Base-by-base conservation (phyloP, 2,329 filamentous ascomycete genomes). In the Aspergillus nomiae region DNA sequence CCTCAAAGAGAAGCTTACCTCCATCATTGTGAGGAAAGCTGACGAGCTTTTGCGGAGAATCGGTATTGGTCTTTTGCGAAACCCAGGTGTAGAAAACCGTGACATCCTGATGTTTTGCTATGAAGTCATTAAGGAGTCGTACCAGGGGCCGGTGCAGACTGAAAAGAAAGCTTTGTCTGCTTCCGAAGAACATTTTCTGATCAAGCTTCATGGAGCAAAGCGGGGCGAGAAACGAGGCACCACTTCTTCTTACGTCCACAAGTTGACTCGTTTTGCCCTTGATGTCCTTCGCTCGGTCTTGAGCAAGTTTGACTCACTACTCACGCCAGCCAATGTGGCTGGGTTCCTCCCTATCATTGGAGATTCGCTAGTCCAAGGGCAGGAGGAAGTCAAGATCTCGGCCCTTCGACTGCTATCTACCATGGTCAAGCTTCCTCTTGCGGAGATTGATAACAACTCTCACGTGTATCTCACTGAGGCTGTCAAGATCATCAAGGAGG, bases 101-200 rank as follows among this genome's bases (percentile, higher is more conserved):
- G 92, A 97, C 68, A 89, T 94, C 46, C 81, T 99, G n/a, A 82
- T 97, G 0, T 97, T 99, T 77, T 97, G 94, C 76, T 98, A 97
- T 74, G 92, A 98, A 76, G 86, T 98, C 54, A 91, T 98, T 46
- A 91, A 96, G 73, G 90, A 94, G 66, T 91, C 92, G 0, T 96
- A 97, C 76, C 87, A 86, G 63, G 86, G 86, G 62, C 83, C 85
- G 59, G 86, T 83, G 69, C 83, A 81, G 9, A 75, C 24, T 65
- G 71, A 54, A 36, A 62, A 55, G 61, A 65, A 65, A 67, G 66
- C 64, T 58, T 76, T 68, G 63, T 68, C 76, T 46, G 66, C 69
- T 9, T 67, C 67, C 16, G 73, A 75, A 59, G 63, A 73, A 61
- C 88, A 90, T 61, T 97, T 95, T 71, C 83, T 98, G 10, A 84